Base-by-base conservation (phyloP, 2,329 filamentous ascomycete species). In the Penicillium palitans region DNA sequence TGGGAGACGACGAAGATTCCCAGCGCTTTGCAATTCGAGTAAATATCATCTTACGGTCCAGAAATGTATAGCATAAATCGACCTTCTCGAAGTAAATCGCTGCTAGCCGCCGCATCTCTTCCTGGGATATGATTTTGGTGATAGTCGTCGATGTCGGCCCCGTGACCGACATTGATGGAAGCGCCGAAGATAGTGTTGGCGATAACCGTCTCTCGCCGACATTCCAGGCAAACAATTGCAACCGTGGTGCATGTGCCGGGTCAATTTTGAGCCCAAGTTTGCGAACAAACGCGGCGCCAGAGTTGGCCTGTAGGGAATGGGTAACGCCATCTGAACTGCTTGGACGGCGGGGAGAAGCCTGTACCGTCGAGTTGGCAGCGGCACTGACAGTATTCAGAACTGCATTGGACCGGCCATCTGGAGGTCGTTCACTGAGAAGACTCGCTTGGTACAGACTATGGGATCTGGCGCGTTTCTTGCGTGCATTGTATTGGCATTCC, bases 181-280 rank as follows among this genome's bases (percentile, higher is more conserved):
- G 4, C 53, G 55, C 51, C 55, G 64, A n/a, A 47, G 67, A 21
- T 44, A 52, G 19, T 35, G 37, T 39, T 37, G 55, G 49, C 65
- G 64, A 41, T 61, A 68, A 5, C 15, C 56, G 65, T 39, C 66
- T 58, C 21, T 66, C 63, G 1, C 73, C 76, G 15, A 79, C 69
- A 64, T 86, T 85, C 83, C 83, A 86, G 0, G 80, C 82, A 65
- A 86, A 85, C 0, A 83, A 77, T 62, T 83, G 80, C 55, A 84
- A 72, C 47, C 80, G 76, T 0, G 83, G 82, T 1, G 81, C 81
- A 63, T 79, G 80, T 5, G 78, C 78, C 0, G 82, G 80, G 64
- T 86, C 83, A 21, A 85, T 74, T 44, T 79, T 77, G 44, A 84
- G 73, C 0, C 80, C 83, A 37, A 86, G 70, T 24, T 79, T 76